phyloP scores from a whole-genome alignment of 164 flowering plant species.

The Cinnamomum micranthum region DNA sequence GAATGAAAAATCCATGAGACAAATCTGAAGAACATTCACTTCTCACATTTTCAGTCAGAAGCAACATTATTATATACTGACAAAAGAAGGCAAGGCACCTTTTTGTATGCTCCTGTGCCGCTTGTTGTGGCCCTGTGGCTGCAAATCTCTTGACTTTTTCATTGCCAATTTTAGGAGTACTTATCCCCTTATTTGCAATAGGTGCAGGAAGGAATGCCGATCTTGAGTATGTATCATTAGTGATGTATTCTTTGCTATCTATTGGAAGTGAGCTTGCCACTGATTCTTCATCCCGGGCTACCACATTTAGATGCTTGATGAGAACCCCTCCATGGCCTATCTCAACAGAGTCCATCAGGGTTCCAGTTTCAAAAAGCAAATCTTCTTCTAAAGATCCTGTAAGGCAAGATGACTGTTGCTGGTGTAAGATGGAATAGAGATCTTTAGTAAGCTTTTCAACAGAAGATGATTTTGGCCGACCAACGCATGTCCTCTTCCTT shows the following conservation, averaged over 20 bases:
- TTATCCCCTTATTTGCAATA: slow-evolving; percentile 29
- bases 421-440: slow-evolving; percentile 67
- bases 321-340: slow-evolving; percentile 96
- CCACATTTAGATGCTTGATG: slow-evolving; percentile 68
- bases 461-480: slow-evolving; percentile 62
- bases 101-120: slow-evolving; percentile 35
- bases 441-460: slow-evolving; percentile 95
- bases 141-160: slow-evolving; percentile 31
- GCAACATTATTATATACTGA: not conserved
- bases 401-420: slow-evolving; percentile 64
- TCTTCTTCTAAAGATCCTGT: slow-evolving; percentile 85
- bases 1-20: not conserved
- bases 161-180: slow-evolving; percentile 19
- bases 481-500: slow-evolving; percentile 78
- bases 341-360: slow-evolving; percentile 92
- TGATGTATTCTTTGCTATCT: slow-evolving; percentile 44
- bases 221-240: slow-evolving; percentile 49
- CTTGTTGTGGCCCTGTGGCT: slow-evolving; percentile 34
- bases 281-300: slow-evolving; percentile 84
- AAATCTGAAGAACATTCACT: too few species aligned
- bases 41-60: too few species aligned
- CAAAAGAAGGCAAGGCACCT: slow-evolving; percentile 31
- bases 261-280: slow-evolving; percentile 92
- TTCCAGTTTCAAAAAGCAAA: slow-evolving; percentile 73
- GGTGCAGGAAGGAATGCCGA: slow-evolving; percentile 37